A percentile compares a stretch with the other conserved stretches of the same genome.
Evolutionary conservation across 805 yeast species (phyloP).

Genomic region (Scheffersomyces ergatensis): DNA sequence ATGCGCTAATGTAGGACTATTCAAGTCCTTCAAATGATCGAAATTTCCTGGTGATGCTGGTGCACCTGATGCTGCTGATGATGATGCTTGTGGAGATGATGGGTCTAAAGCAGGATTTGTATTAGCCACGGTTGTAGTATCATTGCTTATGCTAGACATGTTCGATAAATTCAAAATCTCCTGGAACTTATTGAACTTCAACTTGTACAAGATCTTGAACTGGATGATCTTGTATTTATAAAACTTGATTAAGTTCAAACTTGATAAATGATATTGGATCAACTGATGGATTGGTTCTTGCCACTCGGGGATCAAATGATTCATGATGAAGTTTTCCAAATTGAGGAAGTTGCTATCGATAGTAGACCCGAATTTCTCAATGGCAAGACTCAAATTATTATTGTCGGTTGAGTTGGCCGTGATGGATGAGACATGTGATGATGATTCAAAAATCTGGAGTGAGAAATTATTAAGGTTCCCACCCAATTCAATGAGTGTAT

Average conservation of each 20-base stretch:
- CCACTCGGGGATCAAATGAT: constrained; percentile 38
- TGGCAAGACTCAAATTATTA: constrained; percentile 25
- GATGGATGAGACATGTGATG: constrained; percentile 7
- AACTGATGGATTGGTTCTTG: constrained; percentile 52
- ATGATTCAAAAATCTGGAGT: constrained; percentile 35
- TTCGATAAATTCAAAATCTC: constrained; percentile 29
- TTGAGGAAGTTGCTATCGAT: constrained; percentile 50
- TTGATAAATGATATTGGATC: constrained; percentile 41
- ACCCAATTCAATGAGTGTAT: constrained; percentile 49
- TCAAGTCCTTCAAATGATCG: constrained; percentile 29
- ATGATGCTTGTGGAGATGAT: neutral
- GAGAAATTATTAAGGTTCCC: constrained; percentile 57
- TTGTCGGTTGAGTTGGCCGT: constrained; percentile 3
- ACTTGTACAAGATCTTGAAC: constrained; percentile 37
- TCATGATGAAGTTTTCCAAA: constrained; percentile 42
- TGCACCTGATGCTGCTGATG: neutral
- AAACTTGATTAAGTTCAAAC: constrained; percentile 45
- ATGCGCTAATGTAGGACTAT: constrained; percentile 37
- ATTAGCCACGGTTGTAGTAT: constrained; percentile 5
- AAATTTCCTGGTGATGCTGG: constrained; percentile 8
- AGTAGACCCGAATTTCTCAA: constrained; percentile 54
- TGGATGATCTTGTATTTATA: constrained; percentile 54
- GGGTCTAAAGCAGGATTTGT: neutral
- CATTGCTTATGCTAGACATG: constrained; percentile 2
- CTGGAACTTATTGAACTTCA: constrained; percentile 36